Evolutionary conservation across 495 filamentous ascomycete genomes (phyloP).

Genomic region (Talaromyces ruber): DNA sequence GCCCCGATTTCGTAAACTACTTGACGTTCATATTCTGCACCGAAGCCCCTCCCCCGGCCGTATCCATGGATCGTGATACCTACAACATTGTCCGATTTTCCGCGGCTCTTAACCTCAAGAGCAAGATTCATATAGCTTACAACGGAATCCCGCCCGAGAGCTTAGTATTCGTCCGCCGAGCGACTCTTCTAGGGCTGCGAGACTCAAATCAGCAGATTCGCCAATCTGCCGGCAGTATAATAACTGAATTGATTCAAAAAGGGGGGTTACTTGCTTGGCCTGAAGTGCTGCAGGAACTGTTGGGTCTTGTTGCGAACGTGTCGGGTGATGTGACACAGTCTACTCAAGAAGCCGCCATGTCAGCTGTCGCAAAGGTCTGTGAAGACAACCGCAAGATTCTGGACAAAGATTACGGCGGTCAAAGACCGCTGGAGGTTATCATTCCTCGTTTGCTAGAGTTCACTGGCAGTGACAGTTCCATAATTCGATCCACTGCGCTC

Average conservation of each 20-base stretch:
- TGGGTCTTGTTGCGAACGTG: conserved; percentile 67
- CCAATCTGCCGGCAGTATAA: conserved; percentile 82
- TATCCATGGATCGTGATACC: conserved; percentile 46
- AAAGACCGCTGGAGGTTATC: conserved; percentile 78
- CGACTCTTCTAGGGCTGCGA: conserved; percentile 67
- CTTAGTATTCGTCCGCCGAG: conserved; percentile 66
- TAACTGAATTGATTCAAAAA: conserved; percentile 83
- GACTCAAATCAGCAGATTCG: conserved; percentile 78
- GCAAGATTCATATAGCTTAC: conserved; percentile 67
- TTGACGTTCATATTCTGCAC: conserved; percentile 83
- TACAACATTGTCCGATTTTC: conserved; percentile 75
- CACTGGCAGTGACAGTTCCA: conserved; percentile 60
- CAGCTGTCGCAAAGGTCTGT: conserved; percentile 87
- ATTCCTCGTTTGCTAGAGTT: conserved; percentile 88
- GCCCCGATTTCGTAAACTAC: conserved; percentile 95
- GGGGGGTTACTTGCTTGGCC: conserved; percentile 89
- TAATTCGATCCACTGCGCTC: conserved; percentile 70
- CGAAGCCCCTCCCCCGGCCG: conserved; percentile 44
- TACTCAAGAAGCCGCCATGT: conserved; percentile 89
- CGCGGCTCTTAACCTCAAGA: conserved; percentile 91
- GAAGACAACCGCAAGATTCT: conserved; percentile 87
- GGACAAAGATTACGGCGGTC: conserved; percentile 76
- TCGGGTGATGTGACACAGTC: conserved; percentile 54
- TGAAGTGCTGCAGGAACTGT: conserved; percentile 72
- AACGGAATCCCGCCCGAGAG: conserved; percentile 61